Evolutionary conservation across 2,329 filamentous ascomycete species (phyloP).

Genomic region (Nigrospora osmanthi): DNA sequence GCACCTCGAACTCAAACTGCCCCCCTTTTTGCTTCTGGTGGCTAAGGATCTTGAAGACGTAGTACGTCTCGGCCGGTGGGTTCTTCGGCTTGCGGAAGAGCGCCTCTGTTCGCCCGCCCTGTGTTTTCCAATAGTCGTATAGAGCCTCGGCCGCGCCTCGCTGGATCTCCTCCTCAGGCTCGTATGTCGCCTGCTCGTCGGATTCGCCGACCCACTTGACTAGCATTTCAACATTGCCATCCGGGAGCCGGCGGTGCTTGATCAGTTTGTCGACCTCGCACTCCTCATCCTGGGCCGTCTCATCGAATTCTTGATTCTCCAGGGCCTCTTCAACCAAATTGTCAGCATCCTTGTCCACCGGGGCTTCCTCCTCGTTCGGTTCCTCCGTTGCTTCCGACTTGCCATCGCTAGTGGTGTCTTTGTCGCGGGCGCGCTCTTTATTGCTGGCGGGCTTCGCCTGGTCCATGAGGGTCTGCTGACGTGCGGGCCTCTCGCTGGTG

Average conservation of each 20-base stretch:
- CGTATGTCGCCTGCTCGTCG: slow-evolving; percentile 21
- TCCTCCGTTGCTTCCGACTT: no score
- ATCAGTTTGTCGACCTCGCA: slow-evolving; percentile 17
- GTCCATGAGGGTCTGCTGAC: no score
- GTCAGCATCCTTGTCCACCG: slow-evolving; percentile 1
- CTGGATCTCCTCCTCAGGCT: slow-evolving; percentile 24
- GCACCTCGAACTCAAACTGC: slow-evolving; percentile 21
- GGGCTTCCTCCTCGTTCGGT: not conserved
- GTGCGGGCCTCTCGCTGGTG: no score
- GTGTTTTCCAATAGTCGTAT: slow-evolving; percentile 23
- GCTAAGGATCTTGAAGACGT: slow-evolving; percentile 17
- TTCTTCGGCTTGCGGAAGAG: slow-evolving; percentile 19
- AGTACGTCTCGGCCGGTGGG: slow-evolving; percentile 15
- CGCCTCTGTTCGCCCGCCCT: slow-evolving; percentile 19
- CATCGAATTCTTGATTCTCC: slow-evolving; percentile 12
- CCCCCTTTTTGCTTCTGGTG: slow-evolving; percentile 18
- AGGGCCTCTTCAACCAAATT: slow-evolving; percentile 2
- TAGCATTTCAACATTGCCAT: slow-evolving; percentile 17
- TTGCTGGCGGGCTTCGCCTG: no score
- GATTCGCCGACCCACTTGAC: slow-evolving; percentile 21
- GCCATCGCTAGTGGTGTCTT: no score
- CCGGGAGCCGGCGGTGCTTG: slow-evolving; percentile 13
- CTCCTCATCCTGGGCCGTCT: slow-evolving; percentile 1
- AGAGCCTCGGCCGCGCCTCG: slow-evolving; percentile 20
- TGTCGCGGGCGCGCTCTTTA: no score